A percentile compares a stretch with the other conserved stretches of the same genome.
phyloP scores from a whole-genome alignment of 2,329 filamentous ascomycete species.

The Epichloe amarillans region DNA sequence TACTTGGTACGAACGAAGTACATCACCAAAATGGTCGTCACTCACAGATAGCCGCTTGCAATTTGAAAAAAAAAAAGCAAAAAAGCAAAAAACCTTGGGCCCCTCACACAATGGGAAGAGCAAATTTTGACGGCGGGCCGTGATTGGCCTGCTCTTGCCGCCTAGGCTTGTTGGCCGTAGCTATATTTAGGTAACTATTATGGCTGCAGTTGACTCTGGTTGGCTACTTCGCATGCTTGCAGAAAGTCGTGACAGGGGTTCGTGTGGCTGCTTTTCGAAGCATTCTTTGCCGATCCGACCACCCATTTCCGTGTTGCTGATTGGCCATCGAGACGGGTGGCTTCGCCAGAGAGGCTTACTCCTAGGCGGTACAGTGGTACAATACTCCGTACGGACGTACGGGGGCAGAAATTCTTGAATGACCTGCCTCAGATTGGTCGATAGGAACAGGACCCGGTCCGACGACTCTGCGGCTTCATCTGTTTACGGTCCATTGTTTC shows the following conservation, averaged over 20 bases:
- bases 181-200: conserved; percentile 21
- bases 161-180: conserved; percentile 14
- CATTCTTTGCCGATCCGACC: conserved; percentile 1
- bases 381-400: too few species aligned
- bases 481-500: not conserved
- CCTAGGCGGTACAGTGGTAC: too few species aligned
- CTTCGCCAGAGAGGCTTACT: too few species aligned
- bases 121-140: conserved; percentile 13
- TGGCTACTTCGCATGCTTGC: not conserved
- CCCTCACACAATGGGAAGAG: not conserved
- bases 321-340: not conserved
- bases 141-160: conserved; percentile 21
- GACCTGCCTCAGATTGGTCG: too few species aligned
- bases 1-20: too few species aligned
- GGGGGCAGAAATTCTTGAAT: too few species aligned
- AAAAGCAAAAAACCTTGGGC: not conserved
- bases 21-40: too few species aligned
- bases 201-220: not conserved
- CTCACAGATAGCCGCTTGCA: too few species aligned
- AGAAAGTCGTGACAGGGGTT: conserved; percentile 5
- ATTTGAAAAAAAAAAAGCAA: too few species aligned
- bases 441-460: not conserved
- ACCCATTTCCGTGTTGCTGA: not conserved
- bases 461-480: not conserved
- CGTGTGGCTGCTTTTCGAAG: conserved; percentile 5